Percentiles rank a stretch among this genome's conserved stretches.
These are phyloP conservation scores for Cruciata laevipes DNA, from an alignment of 257 asterid species.

Conservation along the genomic window DNA sequence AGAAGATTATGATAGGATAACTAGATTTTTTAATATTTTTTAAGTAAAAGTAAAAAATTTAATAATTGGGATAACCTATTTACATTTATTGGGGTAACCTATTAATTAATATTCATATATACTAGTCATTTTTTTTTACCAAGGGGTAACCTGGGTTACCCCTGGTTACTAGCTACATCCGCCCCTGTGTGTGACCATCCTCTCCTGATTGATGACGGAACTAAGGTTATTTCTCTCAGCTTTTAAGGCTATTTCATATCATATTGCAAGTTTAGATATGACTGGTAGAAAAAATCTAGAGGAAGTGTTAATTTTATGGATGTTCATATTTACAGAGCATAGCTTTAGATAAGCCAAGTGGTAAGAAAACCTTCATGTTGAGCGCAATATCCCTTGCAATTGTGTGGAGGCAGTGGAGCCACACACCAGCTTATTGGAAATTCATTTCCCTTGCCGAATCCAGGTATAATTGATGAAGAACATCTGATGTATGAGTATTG, in stretches of 20 bases:
- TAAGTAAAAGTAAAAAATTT: too few species aligned
- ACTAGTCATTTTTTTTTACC: too few species aligned
- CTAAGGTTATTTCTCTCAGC: conserved; percentile 35
- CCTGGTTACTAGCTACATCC: too few species aligned
- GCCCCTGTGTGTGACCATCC: conserved; percentile 58
- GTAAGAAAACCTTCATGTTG: conserved; percentile 71
- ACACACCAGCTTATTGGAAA: conserved; percentile 54
- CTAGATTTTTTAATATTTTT: too few species aligned
- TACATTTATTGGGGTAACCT: too few species aligned
- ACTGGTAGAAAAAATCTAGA: neutral
- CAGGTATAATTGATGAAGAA: conserved; percentile 34
- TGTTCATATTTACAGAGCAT: conserved; percentile 45
- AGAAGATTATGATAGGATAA: too few species aligned
- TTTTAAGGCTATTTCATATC: too few species aligned
- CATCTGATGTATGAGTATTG: too few species aligned
- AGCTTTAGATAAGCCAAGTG: conserved; percentile 53
- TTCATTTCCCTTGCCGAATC: conserved; percentile 46
- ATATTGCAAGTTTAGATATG: neutral
- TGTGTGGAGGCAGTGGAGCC: conserved; percentile 60
- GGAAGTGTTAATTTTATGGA: neutral
- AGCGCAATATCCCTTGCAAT: conserved; percentile 57
- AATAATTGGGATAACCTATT: too few species aligned
- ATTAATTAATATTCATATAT: too few species aligned
- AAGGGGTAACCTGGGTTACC: too few species aligned
- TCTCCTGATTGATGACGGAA: conserved; percentile 46